Conservation (phyloP, 768 basidiomycete genomes). For the Rhodotorula babjevae region DNA sequence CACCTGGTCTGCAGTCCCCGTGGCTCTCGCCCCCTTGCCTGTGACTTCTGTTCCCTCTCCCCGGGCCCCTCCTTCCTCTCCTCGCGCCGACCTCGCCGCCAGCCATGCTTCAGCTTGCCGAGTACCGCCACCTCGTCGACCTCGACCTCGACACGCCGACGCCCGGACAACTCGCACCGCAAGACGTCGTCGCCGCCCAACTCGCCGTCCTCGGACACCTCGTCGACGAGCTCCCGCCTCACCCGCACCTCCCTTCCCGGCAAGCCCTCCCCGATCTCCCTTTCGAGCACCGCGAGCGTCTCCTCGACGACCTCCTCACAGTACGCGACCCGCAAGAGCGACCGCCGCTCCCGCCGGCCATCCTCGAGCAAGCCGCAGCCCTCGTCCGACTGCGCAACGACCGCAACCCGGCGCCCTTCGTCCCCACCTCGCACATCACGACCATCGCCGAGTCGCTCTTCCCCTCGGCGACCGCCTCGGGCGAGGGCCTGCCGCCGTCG, state of each 20-base stretch:
- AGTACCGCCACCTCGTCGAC: constrained; percentile 4
- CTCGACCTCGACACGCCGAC: background rate
- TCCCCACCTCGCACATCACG: background rate
- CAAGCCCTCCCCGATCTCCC: background rate
- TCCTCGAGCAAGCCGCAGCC: background rate
- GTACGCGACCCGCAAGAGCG: background rate
- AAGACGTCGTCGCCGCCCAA: background rate
- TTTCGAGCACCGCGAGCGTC: background rate
- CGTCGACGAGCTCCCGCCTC: background rate
- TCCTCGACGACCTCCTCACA: constrained; percentile 5
- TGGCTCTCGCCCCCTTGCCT: too few species aligned
- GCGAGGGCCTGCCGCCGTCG: background rate
- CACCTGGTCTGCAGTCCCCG: too few species aligned
- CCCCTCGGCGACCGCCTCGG: background rate
- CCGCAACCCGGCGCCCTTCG: background rate
- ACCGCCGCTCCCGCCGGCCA: background rate
- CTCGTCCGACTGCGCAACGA: background rate
- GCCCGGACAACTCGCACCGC: background rate
- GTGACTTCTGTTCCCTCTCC: too few species aligned
- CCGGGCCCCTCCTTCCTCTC: too few species aligned
- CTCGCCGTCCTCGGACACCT: background rate
- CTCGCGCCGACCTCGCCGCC: too few species aligned
- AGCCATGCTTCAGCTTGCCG: background rate
- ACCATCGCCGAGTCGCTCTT: background rate
- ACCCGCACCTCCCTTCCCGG: background rate